A percentile compares a stretch with the other conserved stretches of the same genome.
Evolutionary conservation across 2,329 filamentous ascomycete genomes (phyloP).

Genomic region (Nigrograna mackinnonii): DNA sequence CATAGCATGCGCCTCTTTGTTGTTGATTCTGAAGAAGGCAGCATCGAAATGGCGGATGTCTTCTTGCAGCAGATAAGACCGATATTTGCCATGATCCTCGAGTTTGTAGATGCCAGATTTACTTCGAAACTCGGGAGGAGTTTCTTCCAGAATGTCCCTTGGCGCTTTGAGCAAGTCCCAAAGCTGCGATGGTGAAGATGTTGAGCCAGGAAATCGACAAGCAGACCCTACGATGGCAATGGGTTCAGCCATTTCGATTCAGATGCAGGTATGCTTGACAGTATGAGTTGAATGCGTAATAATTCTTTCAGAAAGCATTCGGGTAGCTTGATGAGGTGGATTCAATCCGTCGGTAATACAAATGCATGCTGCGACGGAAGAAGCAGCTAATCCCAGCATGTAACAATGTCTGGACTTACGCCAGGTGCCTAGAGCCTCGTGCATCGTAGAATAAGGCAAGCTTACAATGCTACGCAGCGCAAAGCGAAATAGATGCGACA

Average conservation of each 20-base stretch:
- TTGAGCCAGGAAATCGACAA: conserved; percentile 6
- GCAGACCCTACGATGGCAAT: conserved; percentile 13
- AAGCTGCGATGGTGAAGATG: background rate
- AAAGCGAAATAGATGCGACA: no score
- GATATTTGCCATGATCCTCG: background rate
- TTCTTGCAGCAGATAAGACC: background rate
- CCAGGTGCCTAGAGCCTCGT: no score
- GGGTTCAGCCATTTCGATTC: conserved; percentile 7
- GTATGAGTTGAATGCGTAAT: no score
- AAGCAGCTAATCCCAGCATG: no score
- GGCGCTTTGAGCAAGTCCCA: background rate
- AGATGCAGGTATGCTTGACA: no score
- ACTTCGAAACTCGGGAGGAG: conserved; percentile 37
- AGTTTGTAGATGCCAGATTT: conserved; percentile 15
- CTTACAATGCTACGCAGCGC: no score
- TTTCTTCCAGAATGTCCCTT: background rate
- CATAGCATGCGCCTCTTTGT: conserved; percentile 10
- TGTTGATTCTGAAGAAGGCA: conserved; percentile 14
- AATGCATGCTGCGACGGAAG: no score
- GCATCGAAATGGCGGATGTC: conserved; percentile 10
- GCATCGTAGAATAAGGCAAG: no score
- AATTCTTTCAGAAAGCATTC: no score
- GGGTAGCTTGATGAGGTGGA: no score
- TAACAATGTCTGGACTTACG: no score
- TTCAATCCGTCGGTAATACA: no score